Evolutionary conservation across 257 asterid genomes (phyloP).

Genomic region (Datura wrightii): DNA sequence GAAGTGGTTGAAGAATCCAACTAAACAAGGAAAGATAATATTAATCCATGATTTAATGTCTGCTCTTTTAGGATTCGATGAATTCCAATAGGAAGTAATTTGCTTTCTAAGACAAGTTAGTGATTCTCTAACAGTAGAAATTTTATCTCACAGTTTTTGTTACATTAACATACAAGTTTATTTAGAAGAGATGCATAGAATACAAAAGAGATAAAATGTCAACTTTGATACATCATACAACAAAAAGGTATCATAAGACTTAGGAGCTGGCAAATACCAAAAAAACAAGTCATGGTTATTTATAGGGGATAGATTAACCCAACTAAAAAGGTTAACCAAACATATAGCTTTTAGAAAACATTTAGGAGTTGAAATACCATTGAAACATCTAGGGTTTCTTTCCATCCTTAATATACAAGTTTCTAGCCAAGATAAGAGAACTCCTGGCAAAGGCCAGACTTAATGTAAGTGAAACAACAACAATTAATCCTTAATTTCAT

Average conservation of each 20-base stretch:
- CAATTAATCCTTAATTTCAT: not conserved
- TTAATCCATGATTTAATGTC: not conserved
- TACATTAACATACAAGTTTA: not conserved
- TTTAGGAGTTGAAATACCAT: not conserved
- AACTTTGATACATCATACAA: no score
- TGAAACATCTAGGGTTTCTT: not conserved
- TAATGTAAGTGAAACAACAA: slow-evolving; percentile 13
- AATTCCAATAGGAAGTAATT: not conserved
- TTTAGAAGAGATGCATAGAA: no score
- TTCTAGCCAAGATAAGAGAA: not conserved
- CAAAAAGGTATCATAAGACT: no score
- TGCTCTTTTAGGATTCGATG: not conserved
- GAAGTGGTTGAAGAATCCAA: not conserved
- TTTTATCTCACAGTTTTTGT: not conserved
- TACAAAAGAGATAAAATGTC: no score
- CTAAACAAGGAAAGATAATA: not conserved
- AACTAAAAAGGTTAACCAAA: not conserved
- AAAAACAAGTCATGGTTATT: not conserved
- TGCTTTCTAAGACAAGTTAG: not conserved
- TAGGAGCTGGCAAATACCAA: no score
- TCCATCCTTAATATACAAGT: not conserved
- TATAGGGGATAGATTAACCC: not conserved
- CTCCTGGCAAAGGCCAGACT: not conserved
- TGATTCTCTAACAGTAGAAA: not conserved
- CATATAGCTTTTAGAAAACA: not conserved